Evolutionary conservation across 108 stramenopile genomes (phyloP).

Genomic region (Fragilaria radians): DNA sequence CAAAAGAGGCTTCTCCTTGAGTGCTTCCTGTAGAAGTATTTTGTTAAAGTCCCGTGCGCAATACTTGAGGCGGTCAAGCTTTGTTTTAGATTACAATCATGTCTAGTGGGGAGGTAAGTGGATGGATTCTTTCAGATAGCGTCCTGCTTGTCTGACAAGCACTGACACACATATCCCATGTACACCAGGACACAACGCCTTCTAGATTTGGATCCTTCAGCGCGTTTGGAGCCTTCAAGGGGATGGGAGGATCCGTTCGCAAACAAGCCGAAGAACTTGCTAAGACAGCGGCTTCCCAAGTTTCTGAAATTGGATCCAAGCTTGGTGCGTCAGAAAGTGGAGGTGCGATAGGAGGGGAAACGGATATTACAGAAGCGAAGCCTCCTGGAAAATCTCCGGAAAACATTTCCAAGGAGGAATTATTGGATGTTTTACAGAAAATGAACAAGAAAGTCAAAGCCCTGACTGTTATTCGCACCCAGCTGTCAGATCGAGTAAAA

Average conservation of each 20-base stretch:
- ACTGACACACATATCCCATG: neutral
- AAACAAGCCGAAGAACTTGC: constrained; percentile 19
- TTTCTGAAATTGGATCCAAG: constrained; percentile 1
- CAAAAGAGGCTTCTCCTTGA: no score
- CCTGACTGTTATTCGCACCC: constrained; percentile 31
- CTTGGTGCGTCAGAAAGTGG: neutral
- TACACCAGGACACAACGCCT: neutral
- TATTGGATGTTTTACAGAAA: constrained; percentile 70
- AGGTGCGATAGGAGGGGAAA: neutral
- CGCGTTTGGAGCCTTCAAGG: constrained; percentile 9
- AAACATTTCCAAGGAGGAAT: constrained; percentile 56
- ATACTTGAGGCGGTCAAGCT: no score
- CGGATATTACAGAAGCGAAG: neutral
- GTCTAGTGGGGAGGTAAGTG: no score
- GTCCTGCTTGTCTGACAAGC: neutral
- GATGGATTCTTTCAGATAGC: no score
- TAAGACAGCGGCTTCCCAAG: constrained; percentile 12
- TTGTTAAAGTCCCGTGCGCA: no score
- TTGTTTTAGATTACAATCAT: no score
- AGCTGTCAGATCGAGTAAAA: constrained; percentile 55
- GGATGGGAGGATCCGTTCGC: constrained; percentile 3
- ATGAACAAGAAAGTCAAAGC: constrained; percentile 84
- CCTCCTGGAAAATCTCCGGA: constrained; percentile 8
- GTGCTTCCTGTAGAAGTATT: no score
- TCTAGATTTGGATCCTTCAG: constrained; percentile 8